Conservation (phyloP, 2,329 filamentous ascomycete species). For the Cryphonectria naterciae region DNA sequence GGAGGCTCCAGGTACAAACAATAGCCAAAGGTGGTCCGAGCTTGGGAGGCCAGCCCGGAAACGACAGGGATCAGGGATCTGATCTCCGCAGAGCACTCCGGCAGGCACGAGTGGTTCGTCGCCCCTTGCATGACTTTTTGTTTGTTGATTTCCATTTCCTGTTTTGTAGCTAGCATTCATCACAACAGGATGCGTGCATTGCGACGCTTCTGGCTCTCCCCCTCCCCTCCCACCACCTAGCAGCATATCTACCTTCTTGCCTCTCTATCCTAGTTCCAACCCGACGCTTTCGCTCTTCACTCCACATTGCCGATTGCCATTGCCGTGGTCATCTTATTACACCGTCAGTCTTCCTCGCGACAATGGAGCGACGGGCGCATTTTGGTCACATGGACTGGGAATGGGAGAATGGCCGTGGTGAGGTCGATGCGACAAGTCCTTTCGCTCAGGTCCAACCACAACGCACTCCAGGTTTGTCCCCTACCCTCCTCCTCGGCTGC, state of each 20-base stretch:
- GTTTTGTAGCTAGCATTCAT: neutral
- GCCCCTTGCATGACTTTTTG: slow-evolving; percentile 13
- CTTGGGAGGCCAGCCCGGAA: neutral
- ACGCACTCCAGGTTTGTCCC: slow-evolving; percentile 47
- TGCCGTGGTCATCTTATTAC: neutral
- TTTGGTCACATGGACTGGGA: slow-evolving; percentile 71
- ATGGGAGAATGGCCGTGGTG: slow-evolving; percentile 58
- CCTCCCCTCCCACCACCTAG: neutral
- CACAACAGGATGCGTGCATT: neutral
- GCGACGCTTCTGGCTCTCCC: neutral
- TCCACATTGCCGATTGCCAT: neutral
- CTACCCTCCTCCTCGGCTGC: neutral
- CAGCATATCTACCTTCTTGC: neutral
- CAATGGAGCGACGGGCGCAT: slow-evolving; percentile 59
- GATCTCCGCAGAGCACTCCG: neutral
- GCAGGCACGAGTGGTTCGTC: slow-evolving; percentile 7
- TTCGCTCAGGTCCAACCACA: slow-evolving; percentile 58
- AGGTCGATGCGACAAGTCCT: slow-evolving; percentile 64
- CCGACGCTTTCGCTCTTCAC: neutral
- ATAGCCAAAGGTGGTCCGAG: neutral
- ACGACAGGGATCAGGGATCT: neutral
- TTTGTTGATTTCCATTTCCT: slow-evolving; percentile 12
- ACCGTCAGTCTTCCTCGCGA: neutral
- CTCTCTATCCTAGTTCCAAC: neutral
- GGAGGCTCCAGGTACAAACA: slow-evolving; percentile 6